phyloP scores from a whole-genome alignment of 257 asterid species.

The Ballota nigra region DNA sequence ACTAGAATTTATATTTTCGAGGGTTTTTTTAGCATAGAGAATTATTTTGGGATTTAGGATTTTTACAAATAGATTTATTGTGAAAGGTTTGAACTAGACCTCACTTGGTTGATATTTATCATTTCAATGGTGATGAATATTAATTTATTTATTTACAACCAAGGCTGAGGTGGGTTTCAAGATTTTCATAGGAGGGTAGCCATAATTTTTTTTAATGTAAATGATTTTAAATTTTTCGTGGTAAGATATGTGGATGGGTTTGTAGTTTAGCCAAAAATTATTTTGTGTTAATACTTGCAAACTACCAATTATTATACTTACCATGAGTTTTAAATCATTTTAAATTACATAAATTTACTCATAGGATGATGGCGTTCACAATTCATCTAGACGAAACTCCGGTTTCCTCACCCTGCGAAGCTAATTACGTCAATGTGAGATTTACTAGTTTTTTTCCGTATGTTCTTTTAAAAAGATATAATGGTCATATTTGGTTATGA shows the following conservation, averaged over 20 bases:
- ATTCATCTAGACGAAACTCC: constrained; percentile 1
- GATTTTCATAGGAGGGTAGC: too few species aligned
- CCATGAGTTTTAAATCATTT: background rate
- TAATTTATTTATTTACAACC: background rate
- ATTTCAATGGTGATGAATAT: background rate
- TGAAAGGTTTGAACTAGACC: background rate
- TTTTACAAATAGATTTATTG: background rate
- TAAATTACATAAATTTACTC: background rate
- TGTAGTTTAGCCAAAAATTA: background rate
- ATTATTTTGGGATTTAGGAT: background rate
- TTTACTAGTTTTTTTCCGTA: background rate
- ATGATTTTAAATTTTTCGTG: background rate
- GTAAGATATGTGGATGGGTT: background rate
- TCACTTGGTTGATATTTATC: background rate
- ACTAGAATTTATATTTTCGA: too few species aligned
- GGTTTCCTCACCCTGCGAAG: constrained; percentile 8
- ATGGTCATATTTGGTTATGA: too few species aligned
- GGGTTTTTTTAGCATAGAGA: too few species aligned
- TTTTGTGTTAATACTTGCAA: background rate
- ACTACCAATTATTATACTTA: background rate
- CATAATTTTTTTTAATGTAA: background rate
- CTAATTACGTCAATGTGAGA: background rate
- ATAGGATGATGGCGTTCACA: background rate
- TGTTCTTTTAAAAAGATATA: background rate
- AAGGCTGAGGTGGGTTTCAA: background rate